phyloP scores from a whole-genome alignment of 2,329 filamentous ascomycete species.

The Knufia fluminis region DNA sequence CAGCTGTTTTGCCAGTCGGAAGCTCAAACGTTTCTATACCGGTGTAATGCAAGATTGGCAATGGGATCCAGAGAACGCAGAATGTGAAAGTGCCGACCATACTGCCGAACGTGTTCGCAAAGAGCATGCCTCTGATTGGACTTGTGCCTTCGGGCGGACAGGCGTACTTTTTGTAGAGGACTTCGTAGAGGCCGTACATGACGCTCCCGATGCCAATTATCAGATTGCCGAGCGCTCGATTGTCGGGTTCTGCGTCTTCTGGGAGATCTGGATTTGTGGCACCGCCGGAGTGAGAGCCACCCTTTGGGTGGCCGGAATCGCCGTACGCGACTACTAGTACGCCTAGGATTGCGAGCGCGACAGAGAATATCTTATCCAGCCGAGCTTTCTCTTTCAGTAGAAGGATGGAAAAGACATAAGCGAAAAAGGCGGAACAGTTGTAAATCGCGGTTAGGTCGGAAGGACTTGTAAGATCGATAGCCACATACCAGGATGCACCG shows the following conservation, averaged over 20 bases:
- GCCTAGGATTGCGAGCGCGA: slow-evolving; percentile 75
- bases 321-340: slow-evolving; percentile 95
- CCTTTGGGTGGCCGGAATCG: slow-evolving; percentile 51
- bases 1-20: slow-evolving; percentile 66
- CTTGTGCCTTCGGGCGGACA: slow-evolving; percentile 85
- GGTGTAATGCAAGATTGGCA: slow-evolving; percentile 71
- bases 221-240: slow-evolving; percentile 68
- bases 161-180: slow-evolving; percentile 85
- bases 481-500: slow-evolving; percentile 89
- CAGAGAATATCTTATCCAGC: slow-evolving; percentile 75
- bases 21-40: slow-evolving; percentile 76
- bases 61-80: slow-evolving; percentile 78
- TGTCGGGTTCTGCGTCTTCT: slow-evolving; percentile 16
- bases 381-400: slow-evolving; percentile 76
- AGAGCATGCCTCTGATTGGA: slow-evolving; percentile 83
- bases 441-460: slow-evolving; percentile 96
- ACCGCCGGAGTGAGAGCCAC: slow-evolving; percentile 47
- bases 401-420: slow-evolving; percentile 91
- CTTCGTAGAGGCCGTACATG: slow-evolving; percentile 93
- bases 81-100: slow-evolving; percentile 82
- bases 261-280: slow-evolving; percentile 38
- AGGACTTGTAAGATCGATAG: slow-evolving; percentile 84
- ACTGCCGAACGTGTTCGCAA: slow-evolving; percentile 85
- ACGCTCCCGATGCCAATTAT: slow-evolving; percentile 86
- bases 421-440: slow-evolving; percentile 98